Percentiles rank a stretch among this genome's conserved stretches.
phyloP scores from a whole-genome alignment of 768 basidiomycete genomes.

The Boletus tylopilopsis region DNA sequence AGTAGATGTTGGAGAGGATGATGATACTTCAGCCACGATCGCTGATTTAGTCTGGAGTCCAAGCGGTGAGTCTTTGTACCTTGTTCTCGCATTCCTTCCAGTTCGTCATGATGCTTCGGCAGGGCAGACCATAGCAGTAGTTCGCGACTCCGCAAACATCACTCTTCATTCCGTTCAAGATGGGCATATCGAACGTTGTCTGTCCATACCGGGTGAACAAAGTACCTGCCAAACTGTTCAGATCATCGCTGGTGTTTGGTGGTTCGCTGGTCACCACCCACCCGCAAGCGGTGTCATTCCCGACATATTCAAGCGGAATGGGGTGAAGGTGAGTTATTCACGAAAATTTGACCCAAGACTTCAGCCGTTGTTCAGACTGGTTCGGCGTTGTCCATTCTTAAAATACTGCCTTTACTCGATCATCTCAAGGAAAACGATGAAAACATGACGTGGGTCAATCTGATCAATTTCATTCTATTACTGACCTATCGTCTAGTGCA shows the following conservation, averaged over 20 bases:
- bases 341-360: neutral
- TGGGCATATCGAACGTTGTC: conserved; percentile 51
- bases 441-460: conserved; percentile 53
- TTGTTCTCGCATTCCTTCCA: neutral
- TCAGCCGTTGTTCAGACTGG: conserved; percentile 53
- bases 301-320: conserved; percentile 70
- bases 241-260: conserved; percentile 60
- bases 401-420: conserved; percentile 68
- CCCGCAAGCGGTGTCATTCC: conserved; percentile 47
- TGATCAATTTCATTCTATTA: conserved; percentile 4
- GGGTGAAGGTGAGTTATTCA: conserved; percentile 50
- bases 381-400: conserved; percentile 68
- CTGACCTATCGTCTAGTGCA: conserved; percentile 44
- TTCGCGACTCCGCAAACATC: conserved; percentile 64
- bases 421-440: conserved; percentile 63
- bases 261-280: conserved; percentile 56
- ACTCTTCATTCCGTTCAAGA: conserved; percentile 78
- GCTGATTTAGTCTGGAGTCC: conserved; percentile 77
- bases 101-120: conserved; percentile 7
- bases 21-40: conserved; percentile 45
- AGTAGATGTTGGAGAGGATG: conserved; percentile 54
- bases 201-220: conserved; percentile 34
- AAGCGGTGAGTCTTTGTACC: conserved; percentile 49
- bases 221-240: conserved; percentile 12
- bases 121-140: conserved; percentile 71